These are phyloP conservation scores for Clitopilus passeckerianus DNA, from an alignment of 768 basidiomycete genomes.

Conservation along the genomic window DNA sequence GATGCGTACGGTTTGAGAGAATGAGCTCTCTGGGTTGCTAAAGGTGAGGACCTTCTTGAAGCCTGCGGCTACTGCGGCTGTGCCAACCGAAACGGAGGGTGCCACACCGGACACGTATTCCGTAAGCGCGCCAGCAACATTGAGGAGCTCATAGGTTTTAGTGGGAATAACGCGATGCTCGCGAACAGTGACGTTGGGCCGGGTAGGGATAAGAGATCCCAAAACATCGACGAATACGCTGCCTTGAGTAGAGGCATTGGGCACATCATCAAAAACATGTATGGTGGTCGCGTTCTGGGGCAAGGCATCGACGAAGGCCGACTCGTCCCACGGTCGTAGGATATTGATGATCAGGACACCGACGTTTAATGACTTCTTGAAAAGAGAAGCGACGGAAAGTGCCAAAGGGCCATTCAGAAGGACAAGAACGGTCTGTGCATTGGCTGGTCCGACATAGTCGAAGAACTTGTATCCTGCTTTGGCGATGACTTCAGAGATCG, in stretches of 20 bases:
- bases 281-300: constrained; percentile 56
- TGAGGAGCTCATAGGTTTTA: constrained; percentile 48
- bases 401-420: constrained; percentile 75
- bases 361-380: constrained; percentile 38
- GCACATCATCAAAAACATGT: constrained; percentile 78
- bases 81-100: constrained; percentile 15
- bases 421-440: constrained; percentile 65
- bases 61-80: constrained; percentile 27
- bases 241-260: constrained; percentile 55
- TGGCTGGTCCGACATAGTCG: constrained; percentile 63
- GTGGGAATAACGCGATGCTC: constrained; percentile 56
- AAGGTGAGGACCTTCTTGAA: constrained; percentile 64
- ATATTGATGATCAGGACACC: constrained; percentile 73
- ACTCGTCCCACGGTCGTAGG: constrained; percentile 78
- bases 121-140: constrained; percentile 35
- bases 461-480: constrained; percentile 70
- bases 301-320: constrained; percentile 52
- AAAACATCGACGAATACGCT: constrained; percentile 72
- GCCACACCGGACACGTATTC: constrained; percentile 31
- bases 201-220: constrained; percentile 42
- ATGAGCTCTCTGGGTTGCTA: constrained; percentile 50
- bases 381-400: constrained; percentile 51
- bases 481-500: constrained; percentile 28
- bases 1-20: constrained; percentile 50
- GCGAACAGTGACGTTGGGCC: constrained; percentile 35